Percentiles rank a stretch among this genome's conserved stretches.
Conservation (phyloP, 2,329 filamentous ascomycete genomes). For the Aspergillus sp. region DNA sequence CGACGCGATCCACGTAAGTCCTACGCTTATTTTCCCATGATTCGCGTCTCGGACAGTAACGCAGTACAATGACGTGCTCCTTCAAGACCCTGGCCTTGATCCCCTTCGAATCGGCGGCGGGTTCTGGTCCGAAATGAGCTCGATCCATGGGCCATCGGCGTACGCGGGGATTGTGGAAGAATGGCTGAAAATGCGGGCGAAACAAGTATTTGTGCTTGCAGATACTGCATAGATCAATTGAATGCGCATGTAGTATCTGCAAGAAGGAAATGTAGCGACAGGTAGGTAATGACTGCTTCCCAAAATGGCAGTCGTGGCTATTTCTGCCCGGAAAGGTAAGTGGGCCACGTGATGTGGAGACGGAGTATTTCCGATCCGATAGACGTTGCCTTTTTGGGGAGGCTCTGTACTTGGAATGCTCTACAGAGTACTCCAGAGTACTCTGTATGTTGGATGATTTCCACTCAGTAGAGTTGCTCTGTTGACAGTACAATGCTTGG, state of each 20-base stretch:
- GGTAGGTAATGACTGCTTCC: not conserved
- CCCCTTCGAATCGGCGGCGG: conserved; percentile 16
- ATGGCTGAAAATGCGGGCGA: conserved; percentile 6
- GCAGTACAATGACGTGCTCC: not conserved
- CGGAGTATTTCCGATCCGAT: too few species aligned
- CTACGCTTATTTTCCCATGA: not conserved
- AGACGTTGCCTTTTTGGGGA: too few species aligned
- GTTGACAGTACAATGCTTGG: too few species aligned
- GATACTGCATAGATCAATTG: not conserved
- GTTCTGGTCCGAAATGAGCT: conserved; percentile 13
- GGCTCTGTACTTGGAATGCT: too few species aligned
- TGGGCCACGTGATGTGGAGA: not conserved
- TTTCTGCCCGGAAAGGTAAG: not conserved
- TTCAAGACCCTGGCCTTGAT: conserved; percentile 6
- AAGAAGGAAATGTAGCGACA: not conserved
- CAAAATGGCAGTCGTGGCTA: not conserved
- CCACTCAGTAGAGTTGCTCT: too few species aligned
- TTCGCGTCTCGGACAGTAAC: not conserved
- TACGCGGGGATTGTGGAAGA: conserved; percentile 22
- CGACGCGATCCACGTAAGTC: not conserved
- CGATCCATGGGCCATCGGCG: conserved; percentile 15
- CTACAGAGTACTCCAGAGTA: too few species aligned
- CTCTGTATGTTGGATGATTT: too few species aligned
- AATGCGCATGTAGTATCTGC: not conserved
- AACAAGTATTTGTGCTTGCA: not conserved